Conservation (phyloP, 2,329 filamentous ascomycete genomes). For the Fusarium gaditjirri region DNA sequence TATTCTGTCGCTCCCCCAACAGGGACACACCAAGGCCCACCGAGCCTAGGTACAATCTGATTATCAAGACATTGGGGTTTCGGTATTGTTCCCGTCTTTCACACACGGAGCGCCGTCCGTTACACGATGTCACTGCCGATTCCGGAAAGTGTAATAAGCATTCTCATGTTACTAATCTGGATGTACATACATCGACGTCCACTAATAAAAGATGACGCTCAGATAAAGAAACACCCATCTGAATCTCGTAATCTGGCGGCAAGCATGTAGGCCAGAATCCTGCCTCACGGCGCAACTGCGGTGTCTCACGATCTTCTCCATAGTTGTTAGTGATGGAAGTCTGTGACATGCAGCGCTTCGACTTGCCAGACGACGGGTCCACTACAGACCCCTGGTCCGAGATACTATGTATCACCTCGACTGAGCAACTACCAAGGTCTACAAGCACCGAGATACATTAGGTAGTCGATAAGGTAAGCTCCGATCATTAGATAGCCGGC, state of each 20-base stretch:
- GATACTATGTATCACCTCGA: slow-evolving; percentile 17
- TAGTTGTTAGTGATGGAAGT: slow-evolving; percentile 28
- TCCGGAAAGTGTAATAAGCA: neutral
- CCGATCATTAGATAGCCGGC: slow-evolving; percentile 20
- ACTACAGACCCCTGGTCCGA: slow-evolving; percentile 14
- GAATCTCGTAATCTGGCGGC: slow-evolving; percentile 1
- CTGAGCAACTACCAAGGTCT: slow-evolving; percentile 32
- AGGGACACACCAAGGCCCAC: slow-evolving; percentile 42
- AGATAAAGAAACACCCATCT: neutral
- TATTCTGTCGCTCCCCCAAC: slow-evolving; percentile 30
- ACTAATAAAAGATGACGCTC: slow-evolving; percentile 5
- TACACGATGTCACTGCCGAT: slow-evolving; percentile 6
- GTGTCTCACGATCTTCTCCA: slow-evolving; percentile 30
- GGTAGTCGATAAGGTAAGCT: neutral
- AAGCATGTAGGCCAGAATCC: slow-evolving; percentile 26
- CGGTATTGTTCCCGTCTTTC: slow-evolving; percentile 41
- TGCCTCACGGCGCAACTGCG: slow-evolving; percentile 37
- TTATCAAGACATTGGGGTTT: slow-evolving; percentile 33
- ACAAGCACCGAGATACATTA: slow-evolving; percentile 7
- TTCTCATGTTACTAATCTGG: neutral
- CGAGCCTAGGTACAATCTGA: slow-evolving; percentile 8
- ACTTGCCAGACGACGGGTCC: slow-evolving; percentile 27
- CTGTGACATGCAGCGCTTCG: slow-evolving; percentile 30
- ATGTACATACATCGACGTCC: neutral
- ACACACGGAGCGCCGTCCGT: slow-evolving; percentile 35